These are phyloP conservation scores for Aspergillus tanneri DNA, from an alignment of 2,329 filamentous ascomycete genomes.

Conservation along the genomic window DNA sequence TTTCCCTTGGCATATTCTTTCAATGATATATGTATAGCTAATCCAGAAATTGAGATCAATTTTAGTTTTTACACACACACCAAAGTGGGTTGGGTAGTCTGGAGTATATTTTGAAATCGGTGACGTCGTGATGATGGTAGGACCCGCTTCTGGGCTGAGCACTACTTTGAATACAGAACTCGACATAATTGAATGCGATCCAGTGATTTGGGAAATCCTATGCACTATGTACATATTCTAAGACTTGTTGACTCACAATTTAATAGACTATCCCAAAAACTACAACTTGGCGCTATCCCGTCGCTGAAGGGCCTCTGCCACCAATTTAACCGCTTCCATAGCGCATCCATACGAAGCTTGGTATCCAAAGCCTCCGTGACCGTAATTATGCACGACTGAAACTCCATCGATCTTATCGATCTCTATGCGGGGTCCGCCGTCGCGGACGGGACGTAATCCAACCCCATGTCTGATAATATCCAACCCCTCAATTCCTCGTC, in stretches of 20 bases:
- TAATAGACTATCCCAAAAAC: background rate
- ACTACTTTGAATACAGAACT: too few species aligned
- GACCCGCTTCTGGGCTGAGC: background rate
- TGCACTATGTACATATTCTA: background rate
- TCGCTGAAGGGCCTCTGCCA: constrained; percentile 52
- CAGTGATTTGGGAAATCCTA: too few species aligned
- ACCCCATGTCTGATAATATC: constrained; percentile 79
- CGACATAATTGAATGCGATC: too few species aligned
- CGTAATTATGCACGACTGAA: constrained; percentile 50
- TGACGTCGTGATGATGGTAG: constrained; percentile 8
- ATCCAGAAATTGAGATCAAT: too few species aligned
- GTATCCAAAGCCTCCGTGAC: constrained; percentile 60
- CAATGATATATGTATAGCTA: too few species aligned
- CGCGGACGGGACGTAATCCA: constrained; percentile 72
- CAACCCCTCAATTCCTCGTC: constrained; percentile 65
- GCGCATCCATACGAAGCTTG: constrained; percentile 68
- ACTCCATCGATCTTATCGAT: constrained; percentile 64
- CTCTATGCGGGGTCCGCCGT: constrained; percentile 73
- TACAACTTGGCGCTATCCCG: constrained; percentile 36
- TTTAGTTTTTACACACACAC: too few species aligned
- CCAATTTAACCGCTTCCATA: constrained; percentile 63
- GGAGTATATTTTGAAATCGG: background rate
- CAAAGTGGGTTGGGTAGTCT: too few species aligned
- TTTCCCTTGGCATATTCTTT: too few species aligned
- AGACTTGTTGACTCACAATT: background rate